phyloP scores from a whole-genome alignment of 805 yeast species.

The Pichia exigua region DNA sequence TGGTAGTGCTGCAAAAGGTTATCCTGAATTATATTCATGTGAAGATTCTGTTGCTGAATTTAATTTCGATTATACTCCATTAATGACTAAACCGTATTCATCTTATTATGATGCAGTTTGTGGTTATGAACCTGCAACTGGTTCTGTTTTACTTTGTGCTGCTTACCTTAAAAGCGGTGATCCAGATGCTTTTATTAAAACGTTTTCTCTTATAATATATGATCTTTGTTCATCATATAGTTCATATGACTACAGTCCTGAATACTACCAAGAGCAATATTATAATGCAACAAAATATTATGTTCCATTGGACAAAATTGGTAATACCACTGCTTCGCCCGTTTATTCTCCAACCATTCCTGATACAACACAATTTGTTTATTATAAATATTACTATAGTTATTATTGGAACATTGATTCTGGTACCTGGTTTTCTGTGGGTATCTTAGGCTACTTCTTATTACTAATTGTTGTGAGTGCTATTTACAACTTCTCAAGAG shows the following conservation, averaged over 20 bases:
- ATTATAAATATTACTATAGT: not conserved
- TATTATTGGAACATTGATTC: not conserved
- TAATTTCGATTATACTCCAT: conserved; percentile 8
- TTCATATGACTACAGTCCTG: not conserved
- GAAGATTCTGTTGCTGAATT: not conserved
- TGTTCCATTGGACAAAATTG: not conserved
- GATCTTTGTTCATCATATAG: not conserved
- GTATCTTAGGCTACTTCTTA: conserved; percentile 32
- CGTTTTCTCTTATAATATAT: not conserved
- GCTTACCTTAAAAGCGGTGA: not conserved
- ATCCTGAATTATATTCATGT: not conserved
- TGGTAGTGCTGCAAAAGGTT: not conserved
- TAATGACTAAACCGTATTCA: not conserved
- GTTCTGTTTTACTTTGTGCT: conserved; percentile 12
- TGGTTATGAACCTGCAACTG: conserved; percentile 15
- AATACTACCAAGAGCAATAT: not conserved
- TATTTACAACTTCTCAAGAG: conserved; percentile 26
- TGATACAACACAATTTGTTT: not conserved
- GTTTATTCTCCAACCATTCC: not conserved
- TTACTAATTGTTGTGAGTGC: conserved; percentile 31
- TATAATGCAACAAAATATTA: not conserved
- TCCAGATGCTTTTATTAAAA: not conserved
- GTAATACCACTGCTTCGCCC: not conserved
- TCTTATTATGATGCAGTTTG: conserved; percentile 3
- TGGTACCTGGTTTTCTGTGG: conserved; percentile 26